These are phyloP conservation scores for Truncatella angustata DNA, from an alignment of 2,329 filamentous ascomycete species.

Conservation along the genomic window DNA sequence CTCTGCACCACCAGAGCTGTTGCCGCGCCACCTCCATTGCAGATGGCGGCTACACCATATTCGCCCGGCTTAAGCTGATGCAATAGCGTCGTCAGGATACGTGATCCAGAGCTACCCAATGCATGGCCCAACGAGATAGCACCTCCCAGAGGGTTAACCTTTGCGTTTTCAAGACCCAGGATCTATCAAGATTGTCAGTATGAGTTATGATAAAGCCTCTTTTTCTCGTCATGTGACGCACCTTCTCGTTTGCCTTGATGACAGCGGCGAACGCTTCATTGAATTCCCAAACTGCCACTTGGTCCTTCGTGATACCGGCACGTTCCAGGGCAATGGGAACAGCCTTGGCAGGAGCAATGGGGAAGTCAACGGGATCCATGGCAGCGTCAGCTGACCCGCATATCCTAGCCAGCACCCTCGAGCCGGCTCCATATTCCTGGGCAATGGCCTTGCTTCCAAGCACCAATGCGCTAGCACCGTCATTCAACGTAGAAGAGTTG, in stretches of 20 bases:
- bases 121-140: conserved; percentile 92
- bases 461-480: conserved; percentile 88
- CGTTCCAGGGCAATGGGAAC: conserved; percentile 86
- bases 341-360: conserved; percentile 85
- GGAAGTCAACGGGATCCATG: conserved; percentile 89
- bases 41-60: conserved; percentile 94
- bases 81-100: conserved; percentile 84
- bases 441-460: conserved; percentile 79
- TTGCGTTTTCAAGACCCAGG: conserved; percentile 73
- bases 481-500: conserved; percentile 91
- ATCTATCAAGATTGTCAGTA: conserved; percentile 48
- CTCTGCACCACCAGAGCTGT: conserved; percentile 90
- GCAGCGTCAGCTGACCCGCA: conserved; percentile 86
- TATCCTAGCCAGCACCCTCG: conserved; percentile 83
- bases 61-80: conserved; percentile 91
- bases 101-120: conserved; percentile 86
- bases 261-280: conserved; percentile 98
- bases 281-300: conserved; percentile 96
- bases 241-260: conserved; percentile 91
- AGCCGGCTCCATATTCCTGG: conserved; percentile 72
- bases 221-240: conserved; percentile 28
- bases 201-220: not conserved
- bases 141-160: conserved; percentile 84
- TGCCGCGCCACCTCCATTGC: conserved; percentile 92
- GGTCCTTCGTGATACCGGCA: conserved; percentile 85